phyloP scores from a whole-genome alignment of 2,329 filamentous ascomycete genomes.

The Epichloe sylvatica region DNA sequence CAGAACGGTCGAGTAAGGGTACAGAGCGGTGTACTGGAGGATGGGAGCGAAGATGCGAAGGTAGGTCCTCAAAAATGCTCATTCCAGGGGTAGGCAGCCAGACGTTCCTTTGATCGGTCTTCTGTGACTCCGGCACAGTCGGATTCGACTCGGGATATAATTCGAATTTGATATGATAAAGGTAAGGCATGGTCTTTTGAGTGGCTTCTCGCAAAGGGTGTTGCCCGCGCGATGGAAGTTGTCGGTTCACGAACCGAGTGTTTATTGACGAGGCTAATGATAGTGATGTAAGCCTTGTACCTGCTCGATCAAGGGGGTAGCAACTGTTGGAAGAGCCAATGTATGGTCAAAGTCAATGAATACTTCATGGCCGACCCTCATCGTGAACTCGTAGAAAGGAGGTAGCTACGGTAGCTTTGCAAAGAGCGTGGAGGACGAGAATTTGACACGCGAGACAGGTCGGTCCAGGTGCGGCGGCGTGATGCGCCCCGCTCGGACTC shows the following conservation, averaged over 20 bases:
- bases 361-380: background rate
- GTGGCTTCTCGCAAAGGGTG: background rate
- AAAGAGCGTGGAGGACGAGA: background rate
- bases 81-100: slow-evolving; percentile 38
- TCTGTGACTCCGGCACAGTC: slow-evolving; percentile 6
- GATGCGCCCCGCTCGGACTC: background rate
- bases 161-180: slow-evolving; percentile 54
- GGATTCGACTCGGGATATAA: slow-evolving; percentile 39
- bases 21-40: slow-evolving; percentile 10
- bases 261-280: background rate
- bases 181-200: slow-evolving; percentile 39
- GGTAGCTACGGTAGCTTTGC: too few species aligned
- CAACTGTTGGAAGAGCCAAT: background rate
- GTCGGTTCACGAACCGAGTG: background rate
- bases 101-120: slow-evolving; percentile 13
- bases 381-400: background rate
- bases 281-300: background rate
- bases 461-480: too few species aligned
- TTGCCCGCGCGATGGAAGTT: background rate
- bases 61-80: slow-evolving; percentile 42
- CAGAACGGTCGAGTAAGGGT: background rate
- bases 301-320: background rate
- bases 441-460: background rate
- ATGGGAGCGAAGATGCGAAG: slow-evolving; percentile 29
- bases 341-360: background rate